Conservation (phyloP, 768 basidiomycete species). For the Cantharellus cinnabarinus region DNA sequence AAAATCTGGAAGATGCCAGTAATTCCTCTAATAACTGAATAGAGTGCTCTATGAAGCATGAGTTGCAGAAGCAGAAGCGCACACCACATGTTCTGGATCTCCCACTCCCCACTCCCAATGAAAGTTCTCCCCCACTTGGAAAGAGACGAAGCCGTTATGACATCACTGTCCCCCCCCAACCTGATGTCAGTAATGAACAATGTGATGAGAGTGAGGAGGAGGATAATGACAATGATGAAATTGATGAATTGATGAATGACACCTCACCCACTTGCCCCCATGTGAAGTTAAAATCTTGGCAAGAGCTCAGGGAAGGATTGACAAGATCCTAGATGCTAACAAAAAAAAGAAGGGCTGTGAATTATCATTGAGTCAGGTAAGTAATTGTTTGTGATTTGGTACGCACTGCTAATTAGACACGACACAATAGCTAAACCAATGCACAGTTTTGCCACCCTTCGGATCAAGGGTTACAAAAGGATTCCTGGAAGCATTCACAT, state of each 20-base stretch:
- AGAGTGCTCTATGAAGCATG: no score
- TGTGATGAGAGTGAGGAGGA: not conserved
- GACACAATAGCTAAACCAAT: slow-evolving; percentile 13
- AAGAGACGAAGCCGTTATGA: no score
- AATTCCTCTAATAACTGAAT: no score
- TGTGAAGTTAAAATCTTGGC: not conserved
- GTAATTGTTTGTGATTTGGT: not conserved
- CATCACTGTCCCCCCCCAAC: no score
- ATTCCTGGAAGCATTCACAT: not conserved
- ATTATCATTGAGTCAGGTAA: not conserved
- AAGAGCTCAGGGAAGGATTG: not conserved
- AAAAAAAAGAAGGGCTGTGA: not conserved
- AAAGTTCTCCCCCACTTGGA: no score
- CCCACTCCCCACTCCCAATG: no score
- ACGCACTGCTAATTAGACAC: not conserved
- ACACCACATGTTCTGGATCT: no score
- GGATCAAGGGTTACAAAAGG: slow-evolving; percentile 15
- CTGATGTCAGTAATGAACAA: no score
- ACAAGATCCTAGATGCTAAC: not conserved
- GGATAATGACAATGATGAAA: not conserved
- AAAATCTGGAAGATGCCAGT: no score
- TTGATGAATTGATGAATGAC: not conserved
- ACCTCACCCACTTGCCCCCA: not conserved
- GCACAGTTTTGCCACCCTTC: slow-evolving; percentile 19
- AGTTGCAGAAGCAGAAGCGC: no score